Conservation (phyloP, 1,284 basidiomycete species). For the Trichosporon faecale region DNA sequence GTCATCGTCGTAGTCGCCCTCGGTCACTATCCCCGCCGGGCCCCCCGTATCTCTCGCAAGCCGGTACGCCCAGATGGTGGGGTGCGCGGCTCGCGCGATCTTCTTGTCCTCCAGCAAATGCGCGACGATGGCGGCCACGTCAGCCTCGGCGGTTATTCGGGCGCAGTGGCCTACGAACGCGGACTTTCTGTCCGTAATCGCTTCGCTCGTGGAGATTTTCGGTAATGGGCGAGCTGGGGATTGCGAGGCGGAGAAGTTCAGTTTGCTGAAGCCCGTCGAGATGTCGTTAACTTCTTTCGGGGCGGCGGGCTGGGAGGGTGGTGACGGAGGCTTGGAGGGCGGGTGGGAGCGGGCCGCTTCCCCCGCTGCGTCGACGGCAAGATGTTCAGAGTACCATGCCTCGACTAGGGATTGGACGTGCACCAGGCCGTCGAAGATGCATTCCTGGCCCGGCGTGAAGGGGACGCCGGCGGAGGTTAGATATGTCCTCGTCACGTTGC, state of each 20-base stretch:
- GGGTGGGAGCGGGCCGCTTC: conserved; percentile 57
- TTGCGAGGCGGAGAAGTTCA: background rate
- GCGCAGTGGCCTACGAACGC: conserved; percentile 79
- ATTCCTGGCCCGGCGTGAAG: conserved; percentile 69
- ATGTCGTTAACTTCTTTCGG: background rate
- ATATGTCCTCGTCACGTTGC: conserved; percentile 73
- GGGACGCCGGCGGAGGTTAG: conserved; percentile 72
- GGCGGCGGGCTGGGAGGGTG: background rate
- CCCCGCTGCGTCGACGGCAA: conserved; percentile 60
- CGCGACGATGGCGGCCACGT: conserved; percentile 70
- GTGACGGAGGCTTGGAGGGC: background rate
- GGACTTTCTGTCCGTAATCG: conserved; percentile 78
- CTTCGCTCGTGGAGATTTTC: conserved; percentile 64
- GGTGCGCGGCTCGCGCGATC: conserved; percentile 69
- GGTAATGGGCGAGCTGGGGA: conserved; percentile 13
- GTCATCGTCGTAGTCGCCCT: conserved; percentile 80
- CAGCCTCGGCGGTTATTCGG: conserved; percentile 68
- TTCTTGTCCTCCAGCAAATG: conserved; percentile 66
- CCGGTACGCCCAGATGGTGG: conserved; percentile 75
- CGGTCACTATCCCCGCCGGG: conserved; percentile 37
- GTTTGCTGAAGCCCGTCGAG: conserved; percentile 12
- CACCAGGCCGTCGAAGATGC: conserved; percentile 84
- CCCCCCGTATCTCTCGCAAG: conserved; percentile 44
- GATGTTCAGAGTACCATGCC: conserved; percentile 67
- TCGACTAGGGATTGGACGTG: conserved; percentile 66